A percentile compares a stretch with the other conserved stretches of the same genome.
phyloP scores from a whole-genome alignment of 1,284 basidiomycete species.

The Macrocystidia cucumis region DNA sequence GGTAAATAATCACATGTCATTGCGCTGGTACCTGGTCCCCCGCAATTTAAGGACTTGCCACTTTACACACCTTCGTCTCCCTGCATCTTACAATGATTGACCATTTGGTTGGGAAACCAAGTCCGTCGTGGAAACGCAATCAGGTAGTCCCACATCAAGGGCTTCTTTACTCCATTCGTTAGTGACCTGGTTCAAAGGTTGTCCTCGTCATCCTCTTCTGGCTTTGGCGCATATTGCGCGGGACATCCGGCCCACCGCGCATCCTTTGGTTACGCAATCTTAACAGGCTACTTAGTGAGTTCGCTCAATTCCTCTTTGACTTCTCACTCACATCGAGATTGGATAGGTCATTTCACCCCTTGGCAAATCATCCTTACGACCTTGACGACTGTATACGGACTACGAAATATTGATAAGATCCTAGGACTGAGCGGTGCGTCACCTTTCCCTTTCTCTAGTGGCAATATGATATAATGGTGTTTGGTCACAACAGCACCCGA shows the following conservation, averaged over 20 bases:
- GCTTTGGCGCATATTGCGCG: conserved; percentile 71
- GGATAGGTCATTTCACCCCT: conserved; percentile 78
- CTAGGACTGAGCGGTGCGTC: conserved; percentile 74
- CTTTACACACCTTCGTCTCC: background rate
- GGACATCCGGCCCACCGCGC: conserved; percentile 61
- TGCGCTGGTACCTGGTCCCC: background rate
- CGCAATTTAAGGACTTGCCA: background rate
- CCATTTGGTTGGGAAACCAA: conserved; percentile 75
- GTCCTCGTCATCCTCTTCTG: conserved; percentile 89
- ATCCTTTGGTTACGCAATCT: conserved; percentile 52
- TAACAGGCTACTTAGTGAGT: conserved; percentile 58
- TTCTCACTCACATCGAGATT: conserved; percentile 1
- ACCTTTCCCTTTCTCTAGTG: conserved; percentile 1
- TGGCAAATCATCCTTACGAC: conserved; percentile 91
- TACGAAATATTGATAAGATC: conserved; percentile 84
- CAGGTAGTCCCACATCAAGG: conserved; percentile 37
- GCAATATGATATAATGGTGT: background rate
- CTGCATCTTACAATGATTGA: conserved; percentile 61
- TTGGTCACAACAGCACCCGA: conserved; percentile 66
- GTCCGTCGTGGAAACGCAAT: conserved; percentile 65
- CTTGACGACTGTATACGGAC: conserved; percentile 78
- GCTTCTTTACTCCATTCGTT: conserved; percentile 1
- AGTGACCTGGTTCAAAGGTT: conserved; percentile 52
- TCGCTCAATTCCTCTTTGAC: background rate
- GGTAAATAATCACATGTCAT: conserved; percentile 11